These are phyloP conservation scores for Fraxinus platypoda DNA, from an alignment of 305 asterid genomes.

Conservation along the genomic window DNA sequence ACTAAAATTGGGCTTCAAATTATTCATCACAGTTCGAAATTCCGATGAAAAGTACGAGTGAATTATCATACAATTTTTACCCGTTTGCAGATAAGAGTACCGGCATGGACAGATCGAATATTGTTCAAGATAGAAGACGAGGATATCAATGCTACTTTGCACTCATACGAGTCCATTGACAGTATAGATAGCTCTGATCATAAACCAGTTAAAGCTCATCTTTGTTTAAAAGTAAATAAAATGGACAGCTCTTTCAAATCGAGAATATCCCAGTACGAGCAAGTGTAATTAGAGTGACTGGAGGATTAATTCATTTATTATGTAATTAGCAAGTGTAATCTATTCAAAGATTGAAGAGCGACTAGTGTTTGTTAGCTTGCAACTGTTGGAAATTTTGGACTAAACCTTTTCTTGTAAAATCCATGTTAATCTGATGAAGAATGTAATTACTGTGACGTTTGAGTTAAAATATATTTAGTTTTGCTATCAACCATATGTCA, in stretches of 20 bases:
- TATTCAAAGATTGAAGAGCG: background rate
- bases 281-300: background rate
- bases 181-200: constrained; percentile 60
- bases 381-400: background rate
- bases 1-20: background rate
- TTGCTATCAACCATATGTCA: background rate
- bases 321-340: background rate
- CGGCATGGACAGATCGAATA: constrained; percentile 79
- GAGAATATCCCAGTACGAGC: background rate
- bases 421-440: background rate
- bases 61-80: background rate
- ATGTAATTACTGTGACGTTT: background rate
- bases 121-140: constrained; percentile 53
- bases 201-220: constrained; percentile 69
- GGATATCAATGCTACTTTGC: constrained; percentile 44
- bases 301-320: background rate
- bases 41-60: background rate
- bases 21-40: background rate
- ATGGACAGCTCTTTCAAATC: background rate
- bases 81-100: constrained; percentile 53
- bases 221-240: constrained; percentile 48
- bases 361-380: background rate
- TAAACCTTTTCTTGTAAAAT: background rate
- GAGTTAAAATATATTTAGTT: too few species aligned
- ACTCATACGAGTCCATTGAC: constrained; percentile 59